phyloP scores from a whole-genome alignment of 2,329 filamentous ascomycete species.

The Fusarium continuum region DNA sequence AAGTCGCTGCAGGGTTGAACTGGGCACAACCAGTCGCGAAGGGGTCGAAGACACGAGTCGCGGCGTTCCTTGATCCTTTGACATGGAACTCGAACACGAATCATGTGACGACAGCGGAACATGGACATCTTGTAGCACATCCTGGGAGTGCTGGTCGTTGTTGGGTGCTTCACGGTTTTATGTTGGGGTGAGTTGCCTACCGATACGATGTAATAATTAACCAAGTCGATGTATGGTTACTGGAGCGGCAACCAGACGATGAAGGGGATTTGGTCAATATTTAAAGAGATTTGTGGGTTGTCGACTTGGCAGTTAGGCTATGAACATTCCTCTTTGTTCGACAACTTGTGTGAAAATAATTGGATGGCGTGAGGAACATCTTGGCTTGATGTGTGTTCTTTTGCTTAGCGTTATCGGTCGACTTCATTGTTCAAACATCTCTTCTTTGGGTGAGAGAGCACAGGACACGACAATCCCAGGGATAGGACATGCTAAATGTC shows the following conservation, averaged over 20 bases:
- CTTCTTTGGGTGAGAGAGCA: no score
- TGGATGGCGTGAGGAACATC: background rate
- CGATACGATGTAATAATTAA: background rate
- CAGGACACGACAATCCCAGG: no score
- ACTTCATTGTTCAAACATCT: background rate
- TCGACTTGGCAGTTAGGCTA: background rate
- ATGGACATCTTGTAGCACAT: conserved; percentile 38
- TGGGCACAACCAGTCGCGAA: conserved; percentile 12
- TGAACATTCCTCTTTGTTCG: conserved; percentile 8
- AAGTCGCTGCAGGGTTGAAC: background rate
- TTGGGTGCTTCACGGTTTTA: background rate
- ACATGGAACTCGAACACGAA: conserved; percentile 12
- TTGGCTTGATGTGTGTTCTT: background rate
- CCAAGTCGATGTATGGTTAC: background rate
- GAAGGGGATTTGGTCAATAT: background rate
- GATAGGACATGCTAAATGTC: no score
- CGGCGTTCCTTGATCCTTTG: background rate
- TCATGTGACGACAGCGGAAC: conserved; percentile 38
- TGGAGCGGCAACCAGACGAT: background rate
- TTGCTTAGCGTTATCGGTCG: background rate
- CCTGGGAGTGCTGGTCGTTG: background rate
- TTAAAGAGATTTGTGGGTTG: background rate
- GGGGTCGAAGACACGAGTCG: background rate
- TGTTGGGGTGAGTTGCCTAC: background rate
- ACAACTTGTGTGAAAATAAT: background rate